These are phyloP conservation scores for Eucalyptus tenuipes DNA, from an alignment of 345 rosid species.

Conservation along the genomic window DNA sequence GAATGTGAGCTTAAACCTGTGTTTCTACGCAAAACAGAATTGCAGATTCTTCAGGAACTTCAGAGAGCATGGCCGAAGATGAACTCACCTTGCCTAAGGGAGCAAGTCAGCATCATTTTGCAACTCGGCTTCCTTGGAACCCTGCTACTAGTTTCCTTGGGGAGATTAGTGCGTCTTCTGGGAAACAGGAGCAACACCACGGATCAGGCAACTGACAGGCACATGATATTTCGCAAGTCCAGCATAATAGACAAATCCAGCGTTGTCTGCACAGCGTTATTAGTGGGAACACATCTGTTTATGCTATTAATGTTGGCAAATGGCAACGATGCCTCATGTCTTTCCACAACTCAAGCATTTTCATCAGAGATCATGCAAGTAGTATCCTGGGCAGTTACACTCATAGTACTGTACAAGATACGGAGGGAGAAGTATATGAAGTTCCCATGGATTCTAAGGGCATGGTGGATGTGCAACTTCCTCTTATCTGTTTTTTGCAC, in stretches of 20 bases:
- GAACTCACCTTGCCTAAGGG: conserved; percentile 36
- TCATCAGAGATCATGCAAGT: conserved; percentile 45
- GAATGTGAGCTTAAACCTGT: neutral
- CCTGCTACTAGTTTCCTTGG: conserved; percentile 14
- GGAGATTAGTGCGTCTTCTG: conserved; percentile 2
- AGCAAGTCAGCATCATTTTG: conserved; percentile 31
- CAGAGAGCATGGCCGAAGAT: conserved; percentile 21
- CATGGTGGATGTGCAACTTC: conserved; percentile 87
- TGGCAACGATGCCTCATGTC: conserved; percentile 17
- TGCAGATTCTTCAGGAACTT: conserved; percentile 3
- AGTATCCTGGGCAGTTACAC: conserved; percentile 29
- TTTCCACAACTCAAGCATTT: conserved; percentile 19
- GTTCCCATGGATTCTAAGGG: conserved; percentile 60
- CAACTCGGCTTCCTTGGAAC: conserved; percentile 40
- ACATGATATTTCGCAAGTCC: conserved; percentile 22
- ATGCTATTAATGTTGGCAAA: conserved; percentile 26
- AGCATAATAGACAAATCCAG: conserved; percentile 24
- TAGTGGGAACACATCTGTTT: conserved; percentile 29
- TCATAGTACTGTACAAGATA: conserved; percentile 21
- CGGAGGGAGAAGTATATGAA: conserved; percentile 5
- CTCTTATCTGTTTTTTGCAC: conserved; percentile 15
- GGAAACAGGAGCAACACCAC: conserved; percentile 11
- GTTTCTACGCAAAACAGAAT: conserved; percentile 7
- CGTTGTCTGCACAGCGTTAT: conserved; percentile 25
- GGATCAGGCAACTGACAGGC: conserved; percentile 14